phyloP scores from a whole-genome alignment of 306 rosid species.

The Quercus bicolor region DNA sequence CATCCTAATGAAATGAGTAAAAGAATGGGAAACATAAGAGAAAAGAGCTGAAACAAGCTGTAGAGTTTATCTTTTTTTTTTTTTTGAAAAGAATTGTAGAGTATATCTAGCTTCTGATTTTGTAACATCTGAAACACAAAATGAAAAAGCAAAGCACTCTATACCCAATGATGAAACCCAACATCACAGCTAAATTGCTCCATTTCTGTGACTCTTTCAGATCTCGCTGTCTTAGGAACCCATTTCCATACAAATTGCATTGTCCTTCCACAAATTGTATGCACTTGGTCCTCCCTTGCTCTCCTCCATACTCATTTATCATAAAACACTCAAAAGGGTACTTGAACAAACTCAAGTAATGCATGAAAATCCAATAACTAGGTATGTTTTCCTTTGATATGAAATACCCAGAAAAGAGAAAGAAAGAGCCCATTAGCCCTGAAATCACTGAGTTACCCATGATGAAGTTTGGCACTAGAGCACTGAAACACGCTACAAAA shows the following conservation, averaged over 20 bases:
- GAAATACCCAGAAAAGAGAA: slow-evolving; percentile 92
- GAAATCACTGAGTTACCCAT: slow-evolving; percentile 80
- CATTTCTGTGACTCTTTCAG: slow-evolving; percentile 70
- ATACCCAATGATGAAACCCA: slow-evolving; percentile 78
- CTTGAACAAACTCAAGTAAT: slow-evolving; percentile 82
- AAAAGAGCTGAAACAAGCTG: background rate
- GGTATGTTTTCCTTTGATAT: slow-evolving; percentile 81
- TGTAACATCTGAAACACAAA: slow-evolving; percentile 78
- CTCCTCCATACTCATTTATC: slow-evolving; percentile 92
- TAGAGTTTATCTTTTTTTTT: background rate
- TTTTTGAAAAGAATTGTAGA: background rate
- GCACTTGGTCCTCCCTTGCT: slow-evolving; percentile 61
- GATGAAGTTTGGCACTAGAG: slow-evolving; percentile 91
- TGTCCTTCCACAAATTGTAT: slow-evolving; percentile 41
- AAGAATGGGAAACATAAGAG: slow-evolving; percentile 14
- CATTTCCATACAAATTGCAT: slow-evolving; percentile 60
- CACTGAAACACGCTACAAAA: slow-evolving; percentile 89
- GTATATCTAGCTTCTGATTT: slow-evolving; percentile 47
- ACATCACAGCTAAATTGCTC: slow-evolving; percentile 79
- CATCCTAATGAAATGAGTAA: slow-evolving; percentile 7
- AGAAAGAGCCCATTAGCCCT: slow-evolving; percentile 95
- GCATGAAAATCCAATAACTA: slow-evolving; percentile 87
- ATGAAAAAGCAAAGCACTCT: slow-evolving; percentile 70
- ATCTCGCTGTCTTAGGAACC: slow-evolving; percentile 68
- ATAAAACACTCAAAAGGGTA: slow-evolving; percentile 95